These are phyloP conservation scores for Pulveroboletus sp. DNA, from an alignment of 768 basidiomycete genomes.

Conservation along the genomic window DNA sequence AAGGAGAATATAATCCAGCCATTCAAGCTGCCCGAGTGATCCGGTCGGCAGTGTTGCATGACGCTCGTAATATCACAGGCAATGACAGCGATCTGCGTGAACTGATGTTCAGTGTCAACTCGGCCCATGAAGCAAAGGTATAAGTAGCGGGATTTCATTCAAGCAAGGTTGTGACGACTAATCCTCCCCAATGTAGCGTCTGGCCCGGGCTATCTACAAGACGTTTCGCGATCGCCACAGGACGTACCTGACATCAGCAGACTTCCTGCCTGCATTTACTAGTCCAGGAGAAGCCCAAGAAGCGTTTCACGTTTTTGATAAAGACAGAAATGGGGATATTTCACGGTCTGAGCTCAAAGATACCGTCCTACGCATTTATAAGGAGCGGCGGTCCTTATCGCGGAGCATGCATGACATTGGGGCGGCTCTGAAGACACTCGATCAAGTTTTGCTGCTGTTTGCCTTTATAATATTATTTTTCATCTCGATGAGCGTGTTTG, in stretches of 20 bases:
- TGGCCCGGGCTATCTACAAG: conserved; percentile 63
- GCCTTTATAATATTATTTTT: conserved; percentile 65
- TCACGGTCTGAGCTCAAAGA: conserved; percentile 72
- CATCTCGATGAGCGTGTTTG: conserved; percentile 68
- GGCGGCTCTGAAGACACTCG: conserved; percentile 58
- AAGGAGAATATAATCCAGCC: conserved; percentile 37
- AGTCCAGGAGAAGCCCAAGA: conserved; percentile 51
- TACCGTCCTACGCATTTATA: conserved; percentile 64
- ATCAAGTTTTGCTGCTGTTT: conserved; percentile 58
- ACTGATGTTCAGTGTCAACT: conserved; percentile 51
- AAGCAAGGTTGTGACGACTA: background rate
- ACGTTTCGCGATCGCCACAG: conserved; percentile 54
- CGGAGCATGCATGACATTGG: conserved; percentile 75
- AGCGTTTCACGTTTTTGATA: conserved; percentile 74
- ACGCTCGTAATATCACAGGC: conserved; percentile 66
- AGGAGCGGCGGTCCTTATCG: conserved; percentile 70
- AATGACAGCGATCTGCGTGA: conserved; percentile 39
- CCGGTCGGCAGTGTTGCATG: conserved; percentile 68
- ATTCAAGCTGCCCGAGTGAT: conserved; percentile 58
- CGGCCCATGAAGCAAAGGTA: conserved; percentile 65
- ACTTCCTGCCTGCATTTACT: conserved; percentile 67
- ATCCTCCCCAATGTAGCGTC: conserved; percentile 37
- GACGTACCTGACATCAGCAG: conserved; percentile 57
- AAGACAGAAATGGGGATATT: conserved; percentile 72
- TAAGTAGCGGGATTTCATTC: background rate